phyloP scores from a whole-genome alignment of 2,329 filamentous ascomycete species.

The Colletotrichum gloeosporioides region DNA sequence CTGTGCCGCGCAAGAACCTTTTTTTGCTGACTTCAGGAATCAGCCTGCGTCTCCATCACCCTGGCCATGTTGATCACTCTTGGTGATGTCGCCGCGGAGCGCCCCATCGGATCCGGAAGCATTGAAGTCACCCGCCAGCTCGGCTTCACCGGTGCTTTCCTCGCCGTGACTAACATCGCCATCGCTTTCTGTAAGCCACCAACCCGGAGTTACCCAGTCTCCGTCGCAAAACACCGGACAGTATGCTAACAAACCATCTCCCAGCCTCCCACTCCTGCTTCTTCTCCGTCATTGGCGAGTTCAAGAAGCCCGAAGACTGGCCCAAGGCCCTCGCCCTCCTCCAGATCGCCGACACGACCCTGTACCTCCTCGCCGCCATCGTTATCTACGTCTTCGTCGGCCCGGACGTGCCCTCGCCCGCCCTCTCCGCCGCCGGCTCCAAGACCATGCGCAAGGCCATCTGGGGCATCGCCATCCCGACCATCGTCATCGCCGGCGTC shows the following conservation, averaged over 20 bases:
- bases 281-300: slow-evolving; percentile 69
- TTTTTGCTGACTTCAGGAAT: not conserved
- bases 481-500: slow-evolving; percentile 74
- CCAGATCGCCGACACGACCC: slow-evolving; percentile 61
- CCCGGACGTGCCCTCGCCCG: slow-evolving; percentile 65
- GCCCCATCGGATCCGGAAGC: slow-evolving; percentile 38
- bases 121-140: slow-evolving; percentile 41
- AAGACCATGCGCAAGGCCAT: slow-evolving; percentile 64
- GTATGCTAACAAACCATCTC: not conserved
- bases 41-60: slow-evolving; percentile 65
- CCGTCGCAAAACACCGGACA: fast-evolving
- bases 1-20: not conserved
- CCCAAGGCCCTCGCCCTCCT: slow-evolving; percentile 54
- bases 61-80: slow-evolving; percentile 68
- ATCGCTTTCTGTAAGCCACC: slow-evolving; percentile 60
- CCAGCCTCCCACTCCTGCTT: slow-evolving; percentile 67
- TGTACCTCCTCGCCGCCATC: slow-evolving; percentile 69
- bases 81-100: slow-evolving; percentile 60
- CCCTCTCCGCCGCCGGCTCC: slow-evolving; percentile 64
- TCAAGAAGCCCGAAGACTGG: slow-evolving; percentile 65
- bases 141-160: slow-evolving; percentile 57
- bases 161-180: slow-evolving; percentile 68
- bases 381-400: slow-evolving; percentile 74
- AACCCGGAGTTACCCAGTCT: not conserved
- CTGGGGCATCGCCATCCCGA: slow-evolving; percentile 72